Conservation (phyloP, 192 early-diverging fungal genomes). For the Backusella liffmaniae region DNA sequence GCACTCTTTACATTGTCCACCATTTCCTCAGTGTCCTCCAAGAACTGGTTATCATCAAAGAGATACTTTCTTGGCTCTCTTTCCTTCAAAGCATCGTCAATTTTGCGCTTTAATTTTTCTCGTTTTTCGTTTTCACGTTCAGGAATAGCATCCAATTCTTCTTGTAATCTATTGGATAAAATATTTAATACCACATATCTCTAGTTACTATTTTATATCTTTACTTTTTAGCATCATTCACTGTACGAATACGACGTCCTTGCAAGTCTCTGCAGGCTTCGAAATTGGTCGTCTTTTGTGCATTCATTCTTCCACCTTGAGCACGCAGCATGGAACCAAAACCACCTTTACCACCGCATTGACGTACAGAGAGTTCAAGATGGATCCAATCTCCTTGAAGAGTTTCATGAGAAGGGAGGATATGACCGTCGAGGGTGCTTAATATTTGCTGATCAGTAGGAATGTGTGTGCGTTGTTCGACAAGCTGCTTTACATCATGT, state of each 20-base stretch:
- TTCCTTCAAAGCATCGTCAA: slow-evolving; percentile 74
- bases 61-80: slow-evolving; percentile 66
- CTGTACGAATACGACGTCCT: slow-evolving; percentile 83
- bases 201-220: neutral
- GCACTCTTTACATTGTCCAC: slow-evolving; percentile 60
- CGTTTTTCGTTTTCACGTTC: slow-evolving; percentile 63
- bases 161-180: slow-evolving; percentile 51
- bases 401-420: slow-evolving; percentile 35
- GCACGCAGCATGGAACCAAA: slow-evolving; percentile 95
- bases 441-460: slow-evolving; percentile 43
- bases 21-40: slow-evolving; percentile 62
- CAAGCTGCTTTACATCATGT: slow-evolving; percentile 19
- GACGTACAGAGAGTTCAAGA: slow-evolving; percentile 49
- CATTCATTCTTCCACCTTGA: slow-evolving; percentile 86
- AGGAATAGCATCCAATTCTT: slow-evolving; percentile 66
- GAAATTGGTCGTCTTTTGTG: slow-evolving; percentile 87
- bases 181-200: neutral
- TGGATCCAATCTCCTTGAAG: slow-evolving; percentile 21
- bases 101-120: slow-evolving; percentile 69
- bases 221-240: slow-evolving; percentile 88
- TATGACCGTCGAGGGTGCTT: slow-evolving; percentile 39
- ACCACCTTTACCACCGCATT: slow-evolving; percentile 92
- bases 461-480: slow-evolving; percentile 42
- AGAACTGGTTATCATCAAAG: slow-evolving; percentile 83
- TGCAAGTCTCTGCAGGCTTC: slow-evolving; percentile 94